Evolutionary conservation across 1,284 basidiomycete genomes (phyloP), one percentile per base, ranked within the genome.

Genomic region (Irpex sp.): DNA sequence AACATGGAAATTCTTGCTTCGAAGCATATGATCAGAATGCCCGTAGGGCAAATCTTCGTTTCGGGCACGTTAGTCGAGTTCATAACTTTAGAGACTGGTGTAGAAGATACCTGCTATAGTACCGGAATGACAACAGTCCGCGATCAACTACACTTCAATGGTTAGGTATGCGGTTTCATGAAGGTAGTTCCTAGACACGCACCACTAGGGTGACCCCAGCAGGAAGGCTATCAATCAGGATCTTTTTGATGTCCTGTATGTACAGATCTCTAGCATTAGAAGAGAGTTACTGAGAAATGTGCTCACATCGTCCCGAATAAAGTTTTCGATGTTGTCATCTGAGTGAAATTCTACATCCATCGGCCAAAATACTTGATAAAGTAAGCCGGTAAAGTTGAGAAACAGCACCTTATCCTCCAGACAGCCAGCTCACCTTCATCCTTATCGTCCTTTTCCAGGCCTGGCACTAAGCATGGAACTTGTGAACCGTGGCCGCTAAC

Each of bases 101-200:
- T 17, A 11, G 19, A 21, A 17, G 8, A 17, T 17, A 72, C 72
- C 71, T 26, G 69, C 69, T 6, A 67, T 68, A 2, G 69, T 72
- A 4, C 71, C 71, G 1, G 70, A 69, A 54, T 71, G 70, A 55
- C 71, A 72, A 57, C 68, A 69, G 60, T 72, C 71, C 51, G 71
- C 69, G 15, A 72, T 61, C 57, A 70, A 67, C 71, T 72, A 33
- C 39, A 17, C 31, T 31, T 31, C 31, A 33, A 51, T 21, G 19
- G 4, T 15, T 17, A n/a, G 21, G 17, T 13, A 47, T 2, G 15
- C 15, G 8, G 26, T n/a, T 26, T 17, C 6, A 7, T 35, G 1
- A 9, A n/a, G 50, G 47, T 49, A 15, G 37, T 31, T 31, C 31
- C 31, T 31, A 31, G 31, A 31, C 31, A 65, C 69, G 11, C 60